phyloP scores from a whole-genome alignment of 2,329 filamentous ascomycete genomes.

The Hypocrella siamensis region DNA sequence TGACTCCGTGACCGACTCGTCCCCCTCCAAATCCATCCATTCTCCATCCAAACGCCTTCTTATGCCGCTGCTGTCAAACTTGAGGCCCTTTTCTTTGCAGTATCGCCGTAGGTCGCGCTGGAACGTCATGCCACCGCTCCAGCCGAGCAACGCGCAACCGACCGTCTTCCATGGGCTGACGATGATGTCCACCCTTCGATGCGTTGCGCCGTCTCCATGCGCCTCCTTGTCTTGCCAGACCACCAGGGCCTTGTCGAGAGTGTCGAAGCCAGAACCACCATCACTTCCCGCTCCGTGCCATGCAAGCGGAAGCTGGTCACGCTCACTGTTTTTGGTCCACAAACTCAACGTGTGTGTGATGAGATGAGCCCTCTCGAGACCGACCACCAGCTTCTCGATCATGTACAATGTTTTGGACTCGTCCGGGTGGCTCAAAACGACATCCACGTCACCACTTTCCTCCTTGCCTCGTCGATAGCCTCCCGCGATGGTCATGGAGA shows the following conservation, averaged over 20 bases:
- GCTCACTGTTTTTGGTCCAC: slow-evolving; percentile 52
- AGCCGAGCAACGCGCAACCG: slow-evolving; percentile 77
- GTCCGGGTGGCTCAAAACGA: slow-evolving; percentile 68
- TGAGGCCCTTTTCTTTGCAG: slow-evolving; percentile 57
- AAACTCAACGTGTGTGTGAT: slow-evolving; percentile 73
- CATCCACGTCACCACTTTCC: slow-evolving; percentile 66
- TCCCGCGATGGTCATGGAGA: slow-evolving; percentile 51
- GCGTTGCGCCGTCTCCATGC: slow-evolving; percentile 22
- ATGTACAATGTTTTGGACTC: slow-evolving; percentile 52
- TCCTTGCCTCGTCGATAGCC: slow-evolving; percentile 69
- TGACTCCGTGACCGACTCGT: neutral
- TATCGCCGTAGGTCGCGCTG: slow-evolving; percentile 73
- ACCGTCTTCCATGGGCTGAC: slow-evolving; percentile 76
- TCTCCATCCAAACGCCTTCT: slow-evolving; percentile 47
- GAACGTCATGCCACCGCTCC: slow-evolving; percentile 82
- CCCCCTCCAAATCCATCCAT: slow-evolving; percentile 50
- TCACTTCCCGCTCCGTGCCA: slow-evolving; percentile 28
- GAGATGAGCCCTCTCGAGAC: slow-evolving; percentile 51
- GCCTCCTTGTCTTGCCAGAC: slow-evolving; percentile 53
- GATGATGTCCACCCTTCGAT: slow-evolving; percentile 85
- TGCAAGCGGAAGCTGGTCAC: slow-evolving; percentile 46
- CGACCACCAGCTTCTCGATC: slow-evolving; percentile 53
- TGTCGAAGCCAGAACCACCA: slow-evolving; percentile 56
- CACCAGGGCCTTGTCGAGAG: slow-evolving; percentile 78
- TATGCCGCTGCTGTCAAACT: slow-evolving; percentile 85